Conservation (phyloP, 208 protist genomes). For the Leishmania amazonensis region DNA sequence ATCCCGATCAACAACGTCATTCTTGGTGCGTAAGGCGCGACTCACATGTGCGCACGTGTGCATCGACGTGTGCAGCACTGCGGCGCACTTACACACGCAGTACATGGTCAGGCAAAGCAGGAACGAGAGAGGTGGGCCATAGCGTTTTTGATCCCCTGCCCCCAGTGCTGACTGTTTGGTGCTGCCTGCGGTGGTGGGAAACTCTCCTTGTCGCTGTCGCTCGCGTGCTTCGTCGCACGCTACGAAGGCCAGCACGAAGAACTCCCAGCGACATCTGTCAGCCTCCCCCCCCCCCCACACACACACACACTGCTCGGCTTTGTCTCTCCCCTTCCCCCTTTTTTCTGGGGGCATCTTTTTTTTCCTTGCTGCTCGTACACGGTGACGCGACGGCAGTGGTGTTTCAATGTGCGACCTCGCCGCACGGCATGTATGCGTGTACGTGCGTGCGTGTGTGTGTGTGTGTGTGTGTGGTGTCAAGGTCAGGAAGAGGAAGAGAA, state of each 20-base stretch:
- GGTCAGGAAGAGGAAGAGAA: neutral
- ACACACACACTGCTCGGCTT: neutral
- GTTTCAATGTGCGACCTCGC: neutral
- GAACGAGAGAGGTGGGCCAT: neutral
- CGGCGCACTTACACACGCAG: neutral
- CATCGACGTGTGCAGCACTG: neutral
- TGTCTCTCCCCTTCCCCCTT: neutral
- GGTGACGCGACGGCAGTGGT: too few species aligned
- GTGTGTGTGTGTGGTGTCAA: neutral
- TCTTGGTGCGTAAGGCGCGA: slow-evolving; percentile 53
- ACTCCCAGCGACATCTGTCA: too few species aligned
- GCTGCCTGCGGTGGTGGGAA: neutral
- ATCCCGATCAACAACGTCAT: slow-evolving; percentile 97
- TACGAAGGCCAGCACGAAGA: neutral
- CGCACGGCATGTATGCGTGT: neutral
- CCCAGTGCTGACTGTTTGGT: neutral
- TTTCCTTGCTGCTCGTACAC: neutral
- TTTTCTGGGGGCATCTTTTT: neutral
- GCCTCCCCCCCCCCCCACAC: too few species aligned
- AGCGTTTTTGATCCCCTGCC: neutral
- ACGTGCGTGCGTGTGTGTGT: too few species aligned
- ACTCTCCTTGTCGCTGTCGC: neutral
- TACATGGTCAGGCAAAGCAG: neutral
- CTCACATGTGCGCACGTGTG: neutral
- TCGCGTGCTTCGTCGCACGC: neutral